Evolutionary conservation across 495 filamentous ascomycete species (phyloP).

Genomic region (Xylaria castorea): DNA sequence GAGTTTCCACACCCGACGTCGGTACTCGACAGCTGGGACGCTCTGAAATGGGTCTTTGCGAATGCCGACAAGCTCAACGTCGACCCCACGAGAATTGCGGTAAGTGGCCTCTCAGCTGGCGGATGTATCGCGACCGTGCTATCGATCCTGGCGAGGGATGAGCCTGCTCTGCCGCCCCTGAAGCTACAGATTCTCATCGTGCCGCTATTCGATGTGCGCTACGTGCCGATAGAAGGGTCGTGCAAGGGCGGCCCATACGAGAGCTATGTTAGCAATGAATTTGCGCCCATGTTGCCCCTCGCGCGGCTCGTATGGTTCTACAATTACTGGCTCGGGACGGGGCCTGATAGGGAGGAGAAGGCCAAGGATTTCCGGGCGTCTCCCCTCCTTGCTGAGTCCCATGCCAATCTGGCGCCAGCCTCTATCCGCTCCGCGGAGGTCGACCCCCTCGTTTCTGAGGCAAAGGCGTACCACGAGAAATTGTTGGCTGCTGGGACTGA

Average conservation of each 20-base stretch:
- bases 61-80: slow-evolving; percentile 47
- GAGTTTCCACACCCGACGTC: slow-evolving; percentile 46
- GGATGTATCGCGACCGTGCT: slow-evolving; percentile 50
- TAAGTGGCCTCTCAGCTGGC: slow-evolving; percentile 48
- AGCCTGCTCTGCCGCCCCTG: slow-evolving; percentile 45
- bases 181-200: slow-evolving; percentile 58
- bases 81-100: slow-evolving; percentile 42
- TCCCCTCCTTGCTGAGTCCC: slow-evolving; percentile 45
- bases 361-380: slow-evolving; percentile 44
- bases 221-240: slow-evolving; percentile 44
- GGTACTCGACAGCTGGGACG: slow-evolving; percentile 48
- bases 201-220: slow-evolving; percentile 56
- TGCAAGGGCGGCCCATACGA: slow-evolving; percentile 44
- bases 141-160: slow-evolving; percentile 51
- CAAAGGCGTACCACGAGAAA: slow-evolving; percentile 45
- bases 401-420: slow-evolving; percentile 43
- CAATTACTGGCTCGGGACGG: slow-evolving; percentile 46
- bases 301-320: slow-evolving; percentile 49
- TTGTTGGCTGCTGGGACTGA: slow-evolving; percentile 40
- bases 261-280: slow-evolving; percentile 45
- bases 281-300: slow-evolving; percentile 47
- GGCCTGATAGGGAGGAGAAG: slow-evolving; percentile 34
- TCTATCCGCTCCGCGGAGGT: slow-evolving; percentile 43
- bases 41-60: slow-evolving; percentile 50
- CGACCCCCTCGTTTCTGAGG: slow-evolving; percentile 46